A percentile compares a stretch with the other conserved stretches of the same genome.
Evolutionary conservation across 352 stramenopile species (phyloP).

Genomic region (Saprolegnia diclina): DNA sequence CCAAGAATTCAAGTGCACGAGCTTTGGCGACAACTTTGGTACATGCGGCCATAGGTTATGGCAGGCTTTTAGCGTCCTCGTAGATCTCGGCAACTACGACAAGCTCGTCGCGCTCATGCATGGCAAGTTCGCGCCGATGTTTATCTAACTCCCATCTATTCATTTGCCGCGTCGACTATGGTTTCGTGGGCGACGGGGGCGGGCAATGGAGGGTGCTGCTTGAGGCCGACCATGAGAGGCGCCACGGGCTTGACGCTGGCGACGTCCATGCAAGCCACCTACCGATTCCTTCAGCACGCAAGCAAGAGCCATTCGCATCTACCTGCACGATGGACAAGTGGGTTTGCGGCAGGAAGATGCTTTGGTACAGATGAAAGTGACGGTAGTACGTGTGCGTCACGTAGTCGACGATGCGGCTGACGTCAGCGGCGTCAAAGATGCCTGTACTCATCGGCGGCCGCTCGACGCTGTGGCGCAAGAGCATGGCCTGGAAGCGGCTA

Average conservation of each 20-base stretch:
- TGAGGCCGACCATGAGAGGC: not conserved
- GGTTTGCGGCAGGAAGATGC: constrained; percentile 62
- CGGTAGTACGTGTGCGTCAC: constrained; percentile 75
- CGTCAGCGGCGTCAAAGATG: constrained; percentile 50
- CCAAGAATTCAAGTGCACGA: constrained; percentile 81
- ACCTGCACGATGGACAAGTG: constrained; percentile 33
- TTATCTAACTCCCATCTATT: constrained; percentile 44
- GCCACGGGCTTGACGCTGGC: not conserved
- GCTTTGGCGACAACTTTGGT: constrained; percentile 62
- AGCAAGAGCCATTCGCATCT: not conserved
- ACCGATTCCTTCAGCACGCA: not conserved
- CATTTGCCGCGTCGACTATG: constrained; percentile 1
- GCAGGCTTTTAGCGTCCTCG: constrained; percentile 21
- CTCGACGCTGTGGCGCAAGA: constrained; percentile 36
- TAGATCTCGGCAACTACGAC: constrained; percentile 78
- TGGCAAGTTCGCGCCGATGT: constrained; percentile 63
- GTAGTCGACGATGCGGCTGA: constrained; percentile 58
- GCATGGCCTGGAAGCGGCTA: constrained; percentile 43
- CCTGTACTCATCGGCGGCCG: constrained; percentile 25
- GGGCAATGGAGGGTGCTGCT: not conserved
- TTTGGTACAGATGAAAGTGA: constrained; percentile 76
- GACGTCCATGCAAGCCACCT: constrained; percentile 25
- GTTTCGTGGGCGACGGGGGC: not conserved
- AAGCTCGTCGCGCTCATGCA: constrained; percentile 73
- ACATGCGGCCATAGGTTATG: not conserved